phyloP scores from a whole-genome alignment of 2,329 filamentous ascomycete species.

The Claviceps lovelessii region DNA sequence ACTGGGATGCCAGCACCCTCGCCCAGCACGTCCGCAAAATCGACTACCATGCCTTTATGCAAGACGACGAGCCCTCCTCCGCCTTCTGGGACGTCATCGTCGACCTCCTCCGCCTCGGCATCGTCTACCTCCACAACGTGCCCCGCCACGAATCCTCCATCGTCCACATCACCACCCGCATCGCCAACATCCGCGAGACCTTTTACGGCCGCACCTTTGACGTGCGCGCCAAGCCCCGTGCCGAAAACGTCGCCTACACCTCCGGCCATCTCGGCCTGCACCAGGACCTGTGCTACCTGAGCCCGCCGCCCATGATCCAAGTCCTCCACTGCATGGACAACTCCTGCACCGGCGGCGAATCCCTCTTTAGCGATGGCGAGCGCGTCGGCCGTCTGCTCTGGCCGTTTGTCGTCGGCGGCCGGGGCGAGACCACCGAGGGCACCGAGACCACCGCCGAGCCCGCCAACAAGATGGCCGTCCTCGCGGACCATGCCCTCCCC shows the following conservation, averaged over 20 bases:
- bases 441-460: too few relatives aligned
- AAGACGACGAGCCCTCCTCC: constrained; percentile 16
- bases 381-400: constrained; percentile 34
- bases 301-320: constrained; percentile 66
- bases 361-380: constrained; percentile 69
- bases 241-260: constrained; percentile 89
- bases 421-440: too few relatives aligned
- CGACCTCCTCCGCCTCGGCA: constrained; percentile 50
- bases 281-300: constrained; percentile 84
- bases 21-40: constrained; percentile 39
- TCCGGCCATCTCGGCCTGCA: constrained; percentile 70
- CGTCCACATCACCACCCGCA: constrained; percentile 50
- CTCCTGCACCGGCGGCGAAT: constrained; percentile 64
- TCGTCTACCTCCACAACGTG: constrained; percentile 64
- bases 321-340: constrained; percentile 82
- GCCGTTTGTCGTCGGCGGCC: constrained; percentile 6
- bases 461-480: constrained; percentile 3
- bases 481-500: constrained; percentile 24
- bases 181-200: constrained; percentile 69
- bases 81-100: constrained; percentile 46
- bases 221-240: constrained; percentile 64
- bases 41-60: constrained; percentile 59
- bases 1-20: constrained; percentile 29
- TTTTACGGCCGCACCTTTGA: constrained; percentile 91
- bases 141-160: constrained; percentile 55